A percentile compares a stretch with the other conserved stretches of the same genome.
Conservation (phyloP, 1,284 basidiomycete genomes). For the Leccinum subatratum region DNA sequence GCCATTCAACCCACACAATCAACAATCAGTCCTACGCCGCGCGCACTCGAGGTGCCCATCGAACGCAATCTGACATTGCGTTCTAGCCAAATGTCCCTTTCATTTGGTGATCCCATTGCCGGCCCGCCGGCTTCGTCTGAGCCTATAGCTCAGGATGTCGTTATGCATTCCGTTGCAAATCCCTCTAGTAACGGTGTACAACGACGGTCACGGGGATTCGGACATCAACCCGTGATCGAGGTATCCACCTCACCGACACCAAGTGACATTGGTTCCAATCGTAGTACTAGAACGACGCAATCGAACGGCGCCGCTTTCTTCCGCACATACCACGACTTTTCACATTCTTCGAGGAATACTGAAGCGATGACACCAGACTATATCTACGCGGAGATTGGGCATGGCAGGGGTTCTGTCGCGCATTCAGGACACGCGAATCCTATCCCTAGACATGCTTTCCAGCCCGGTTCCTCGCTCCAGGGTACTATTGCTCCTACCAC, state of each 20-base stretch:
- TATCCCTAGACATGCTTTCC: slow-evolving; percentile 23
- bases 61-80: slow-evolving; percentile 31
- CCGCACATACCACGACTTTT: slow-evolving; percentile 50
- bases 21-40: slow-evolving; percentile 20
- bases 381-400: slow-evolving; percentile 71
- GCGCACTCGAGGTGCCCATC: slow-evolving; percentile 29
- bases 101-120: slow-evolving; percentile 8
- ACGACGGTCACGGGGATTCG: slow-evolving; percentile 40
- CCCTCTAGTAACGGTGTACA: slow-evolving; percentile 27
- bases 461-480: slow-evolving; percentile 20
- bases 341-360: slow-evolving; percentile 40
- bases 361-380: slow-evolving; percentile 69
- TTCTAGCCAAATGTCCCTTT: slow-evolving; percentile 17
- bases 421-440: slow-evolving; percentile 19
- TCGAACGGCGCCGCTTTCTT: slow-evolving; percentile 60
- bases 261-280: slow-evolving; percentile 54
- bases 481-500: slow-evolving; percentile 19
- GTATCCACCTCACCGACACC: slow-evolving; percentile 54
- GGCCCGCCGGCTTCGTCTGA: slow-evolving; percentile 8
- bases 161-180: slow-evolving; percentile 16
- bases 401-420: slow-evolving; percentile 53
- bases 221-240: slow-evolving; percentile 61
- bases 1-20: slow-evolving; percentile 29
- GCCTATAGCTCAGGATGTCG: slow-evolving; percentile 15
- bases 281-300: slow-evolving; percentile 48